A percentile compares a stretch with the other conserved stretches of the same genome.
Evolutionary conservation across 228 moss, liverwort and hornwort species (phyloP).

Genomic region (Sphagnum fallax): DNA sequence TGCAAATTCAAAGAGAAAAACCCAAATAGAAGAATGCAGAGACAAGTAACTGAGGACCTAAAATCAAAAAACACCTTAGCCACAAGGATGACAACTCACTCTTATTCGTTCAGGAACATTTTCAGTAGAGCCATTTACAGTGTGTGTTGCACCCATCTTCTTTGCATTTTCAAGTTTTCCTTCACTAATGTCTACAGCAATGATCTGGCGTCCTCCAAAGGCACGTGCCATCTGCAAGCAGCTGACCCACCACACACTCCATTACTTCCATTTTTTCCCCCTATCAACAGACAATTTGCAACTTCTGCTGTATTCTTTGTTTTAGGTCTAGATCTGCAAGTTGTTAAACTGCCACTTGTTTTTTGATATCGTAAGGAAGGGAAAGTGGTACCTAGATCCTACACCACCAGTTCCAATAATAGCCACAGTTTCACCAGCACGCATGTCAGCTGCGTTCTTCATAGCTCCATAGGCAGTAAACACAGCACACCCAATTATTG

Average conservation of each 20-base stretch:
- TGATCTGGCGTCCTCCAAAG: constrained; percentile 83
- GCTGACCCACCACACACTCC: constrained; percentile 29
- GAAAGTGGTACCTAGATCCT: constrained; percentile 59
- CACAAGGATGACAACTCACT: constrained; percentile 24
- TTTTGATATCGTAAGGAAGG: neutral
- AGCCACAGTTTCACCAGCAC: constrained; percentile 92
- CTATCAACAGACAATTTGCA: no score
- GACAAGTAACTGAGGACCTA: no score
- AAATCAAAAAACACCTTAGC: no score
- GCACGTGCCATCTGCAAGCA: constrained; percentile 97
- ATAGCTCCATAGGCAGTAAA: constrained; percentile 95
- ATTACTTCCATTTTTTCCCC: neutral
- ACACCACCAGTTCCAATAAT: constrained; percentile 90
- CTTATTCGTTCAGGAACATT: constrained; percentile 73
- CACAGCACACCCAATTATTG: constrained; percentile 84
- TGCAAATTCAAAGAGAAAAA: no score
- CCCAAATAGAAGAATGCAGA: no score
- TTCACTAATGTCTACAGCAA: constrained; percentile 86
- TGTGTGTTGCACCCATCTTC: constrained; percentile 93
- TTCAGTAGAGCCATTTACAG: constrained; percentile 72
- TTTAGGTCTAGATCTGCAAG: no score
- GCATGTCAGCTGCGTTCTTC: constrained; percentile 95
- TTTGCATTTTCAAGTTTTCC: constrained; percentile 63
- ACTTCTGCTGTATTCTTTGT: no score
- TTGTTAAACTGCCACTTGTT: no score